Conservation (phyloP, 1,284 basidiomycete species). For the Cutaneotrichosporon sp. region DNA sequence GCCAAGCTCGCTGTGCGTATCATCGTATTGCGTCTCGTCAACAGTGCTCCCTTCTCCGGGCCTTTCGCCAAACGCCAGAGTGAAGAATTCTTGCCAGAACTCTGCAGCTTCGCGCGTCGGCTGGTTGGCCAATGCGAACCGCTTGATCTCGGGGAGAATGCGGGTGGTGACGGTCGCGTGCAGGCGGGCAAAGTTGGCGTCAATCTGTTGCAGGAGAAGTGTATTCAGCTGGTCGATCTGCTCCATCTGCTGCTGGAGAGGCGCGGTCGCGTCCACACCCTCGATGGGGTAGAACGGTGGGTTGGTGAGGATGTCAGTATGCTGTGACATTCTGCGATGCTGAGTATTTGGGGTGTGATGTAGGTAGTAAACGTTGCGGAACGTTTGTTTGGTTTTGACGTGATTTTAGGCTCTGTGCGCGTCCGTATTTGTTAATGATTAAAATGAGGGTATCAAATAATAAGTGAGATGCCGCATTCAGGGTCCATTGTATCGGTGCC, state of each 20-base stretch:
- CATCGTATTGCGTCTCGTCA: conserved; percentile 17
- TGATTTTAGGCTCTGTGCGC: not conserved
- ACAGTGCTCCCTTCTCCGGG: conserved; percentile 18
- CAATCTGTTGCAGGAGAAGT: conserved; percentile 74
- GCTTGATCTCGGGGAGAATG: conserved; percentile 81
- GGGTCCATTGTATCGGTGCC: not conserved
- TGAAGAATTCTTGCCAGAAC: conserved; percentile 97
- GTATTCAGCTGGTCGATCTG: conserved; percentile 96
- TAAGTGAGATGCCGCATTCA: not conserved
- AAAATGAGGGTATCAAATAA: not conserved
- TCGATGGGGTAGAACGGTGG: conserved; percentile 59
- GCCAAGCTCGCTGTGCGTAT: conserved; percentile 38
- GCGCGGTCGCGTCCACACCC: conserved; percentile 70
- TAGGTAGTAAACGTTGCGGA: not conserved
- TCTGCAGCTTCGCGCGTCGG: conserved; percentile 85
- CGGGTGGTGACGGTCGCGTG: conserved; percentile 79
- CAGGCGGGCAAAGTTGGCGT: conserved; percentile 87
- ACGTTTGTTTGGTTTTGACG: conserved; percentile 11
- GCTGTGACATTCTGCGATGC: conserved; percentile 2
- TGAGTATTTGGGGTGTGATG: conserved; percentile 6
- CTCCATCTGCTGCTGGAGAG: conserved; percentile 72
- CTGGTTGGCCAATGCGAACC: conserved; percentile 79
- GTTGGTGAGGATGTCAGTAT: conserved; percentile 31
- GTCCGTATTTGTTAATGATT: not conserved
- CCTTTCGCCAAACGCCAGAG: conserved; percentile 45